phyloP scores from a whole-genome alignment of 208 protist species.

The Porcisia deanei region DNA sequence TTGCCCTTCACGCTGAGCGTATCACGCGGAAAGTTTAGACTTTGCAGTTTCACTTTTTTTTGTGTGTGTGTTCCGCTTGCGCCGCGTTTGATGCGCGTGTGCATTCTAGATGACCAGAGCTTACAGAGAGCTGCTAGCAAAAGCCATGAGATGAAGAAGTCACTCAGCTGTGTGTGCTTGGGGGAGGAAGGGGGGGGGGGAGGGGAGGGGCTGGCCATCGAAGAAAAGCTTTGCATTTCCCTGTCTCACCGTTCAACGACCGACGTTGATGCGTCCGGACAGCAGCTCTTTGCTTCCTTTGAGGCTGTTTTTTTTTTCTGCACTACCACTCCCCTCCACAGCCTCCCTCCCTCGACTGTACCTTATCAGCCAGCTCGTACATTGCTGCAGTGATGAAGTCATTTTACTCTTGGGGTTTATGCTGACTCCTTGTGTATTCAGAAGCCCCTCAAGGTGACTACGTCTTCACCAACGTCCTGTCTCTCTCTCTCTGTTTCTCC shows the following conservation, averaged over 20 bases:
- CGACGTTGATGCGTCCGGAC: background rate
- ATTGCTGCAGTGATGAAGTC: background rate
- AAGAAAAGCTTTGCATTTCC: background rate
- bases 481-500: background rate
- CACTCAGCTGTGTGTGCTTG: background rate
- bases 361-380: background rate
- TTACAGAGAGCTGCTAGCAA: background rate
- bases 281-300: background rate
- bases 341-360: background rate
- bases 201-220: background rate
- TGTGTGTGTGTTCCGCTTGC: background rate
- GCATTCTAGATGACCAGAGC: background rate
- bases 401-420: background rate
- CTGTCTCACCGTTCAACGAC: background rate
- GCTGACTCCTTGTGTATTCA: background rate
- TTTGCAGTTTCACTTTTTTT: background rate
- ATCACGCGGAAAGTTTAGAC: background rate
- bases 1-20: background rate
- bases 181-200: too few species aligned
- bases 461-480: background rate
- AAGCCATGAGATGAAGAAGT: background rate
- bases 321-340: background rate
- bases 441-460: background rate
- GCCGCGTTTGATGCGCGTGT: background rate
- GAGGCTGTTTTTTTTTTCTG: background rate